Evolutionary conservation across 352 stramenopile genomes (phyloP).

Genomic region (Phytophthora pseudosyringae): DNA sequence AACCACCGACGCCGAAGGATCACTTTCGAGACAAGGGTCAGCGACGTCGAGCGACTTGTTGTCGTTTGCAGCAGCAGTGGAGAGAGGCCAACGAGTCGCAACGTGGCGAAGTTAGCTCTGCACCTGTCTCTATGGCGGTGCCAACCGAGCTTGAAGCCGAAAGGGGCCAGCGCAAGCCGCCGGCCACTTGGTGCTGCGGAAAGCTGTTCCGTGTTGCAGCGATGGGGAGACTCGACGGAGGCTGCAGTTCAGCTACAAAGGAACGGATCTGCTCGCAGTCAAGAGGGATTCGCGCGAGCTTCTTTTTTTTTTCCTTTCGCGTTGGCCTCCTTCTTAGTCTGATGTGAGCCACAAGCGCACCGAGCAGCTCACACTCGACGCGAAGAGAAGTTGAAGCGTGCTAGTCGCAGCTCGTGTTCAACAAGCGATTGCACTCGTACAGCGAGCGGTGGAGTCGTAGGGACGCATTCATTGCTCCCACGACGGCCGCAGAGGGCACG

Average conservation of each 20-base stretch:
- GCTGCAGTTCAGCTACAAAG: conserved; percentile 19
- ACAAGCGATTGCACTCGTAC: conserved; percentile 2
- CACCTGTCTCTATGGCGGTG: conserved; percentile 14
- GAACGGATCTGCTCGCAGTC: conserved; percentile 31
- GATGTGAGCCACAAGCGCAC: neutral
- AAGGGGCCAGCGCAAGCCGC: conserved; percentile 25
- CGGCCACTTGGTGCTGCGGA: conserved; percentile 19
- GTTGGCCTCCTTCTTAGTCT: conserved; percentile 8
- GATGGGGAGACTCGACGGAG: conserved; percentile 19
- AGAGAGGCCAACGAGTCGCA: neutral
- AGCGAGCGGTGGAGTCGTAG: neutral
- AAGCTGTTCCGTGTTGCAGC: conserved; percentile 10
- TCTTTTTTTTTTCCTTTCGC: neutral
- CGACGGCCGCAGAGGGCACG: too few species aligned
- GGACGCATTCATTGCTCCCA: neutral
- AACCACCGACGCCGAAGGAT: neutral
- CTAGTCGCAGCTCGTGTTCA: neutral
- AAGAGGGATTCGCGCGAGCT: conserved; percentile 3
- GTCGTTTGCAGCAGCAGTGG: neutral
- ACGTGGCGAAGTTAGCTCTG: conserved; percentile 20
- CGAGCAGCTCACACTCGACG: neutral
- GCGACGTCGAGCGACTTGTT: neutral
- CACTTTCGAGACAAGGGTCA: too few species aligned
- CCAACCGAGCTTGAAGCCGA: conserved; percentile 11
- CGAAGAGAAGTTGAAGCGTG: conserved; percentile 4